Conservation (phyloP, 2,329 filamentous ascomycete genomes). For the Aspergillus quadrilineatus region DNA sequence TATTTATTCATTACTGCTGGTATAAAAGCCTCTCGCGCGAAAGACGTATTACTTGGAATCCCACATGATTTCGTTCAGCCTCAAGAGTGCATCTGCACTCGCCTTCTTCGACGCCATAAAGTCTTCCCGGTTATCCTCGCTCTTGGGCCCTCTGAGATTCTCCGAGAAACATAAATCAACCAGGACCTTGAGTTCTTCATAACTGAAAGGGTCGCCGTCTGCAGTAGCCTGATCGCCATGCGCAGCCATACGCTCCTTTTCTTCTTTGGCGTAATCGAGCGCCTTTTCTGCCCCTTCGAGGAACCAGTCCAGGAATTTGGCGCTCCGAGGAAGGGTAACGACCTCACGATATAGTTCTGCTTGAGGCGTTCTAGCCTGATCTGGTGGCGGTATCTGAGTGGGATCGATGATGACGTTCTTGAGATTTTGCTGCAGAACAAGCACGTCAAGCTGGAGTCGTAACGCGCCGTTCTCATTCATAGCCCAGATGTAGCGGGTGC, state of each 20-base stretch:
- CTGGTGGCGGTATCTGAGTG: conserved; percentile 13
- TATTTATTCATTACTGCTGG: background rate
- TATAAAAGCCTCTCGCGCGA: background rate
- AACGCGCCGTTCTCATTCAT: conserved; percentile 83
- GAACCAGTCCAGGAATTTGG: conserved; percentile 51
- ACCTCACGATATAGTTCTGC: conserved; percentile 29
- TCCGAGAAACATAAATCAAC: conserved; percentile 50
- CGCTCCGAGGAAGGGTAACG: conserved; percentile 44
- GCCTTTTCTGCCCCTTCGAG: conserved; percentile 47
- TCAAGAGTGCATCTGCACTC: conserved; percentile 45
- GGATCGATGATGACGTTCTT: conserved; percentile 72
- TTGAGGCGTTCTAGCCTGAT: conserved; percentile 1
- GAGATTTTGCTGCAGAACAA: conserved; percentile 93
- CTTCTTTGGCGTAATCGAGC: conserved; percentile 45
- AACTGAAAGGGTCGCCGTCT: conserved; percentile 45
- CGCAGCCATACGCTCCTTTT: conserved; percentile 41
- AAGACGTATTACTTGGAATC: conserved; percentile 36
- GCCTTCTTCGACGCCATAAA: conserved; percentile 48
- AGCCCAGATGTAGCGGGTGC: conserved; percentile 67
- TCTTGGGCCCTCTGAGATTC: conserved; percentile 41
- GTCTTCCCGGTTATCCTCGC: conserved; percentile 45
- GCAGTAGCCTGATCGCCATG: conserved; percentile 36
- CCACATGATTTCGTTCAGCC: conserved; percentile 50
- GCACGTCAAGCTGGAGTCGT: conserved; percentile 89
- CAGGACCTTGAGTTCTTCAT: conserved; percentile 47